Evolutionary conservation across 768 basidiomycete species (phyloP).

Genomic region (Boletus sensibilis): DNA sequence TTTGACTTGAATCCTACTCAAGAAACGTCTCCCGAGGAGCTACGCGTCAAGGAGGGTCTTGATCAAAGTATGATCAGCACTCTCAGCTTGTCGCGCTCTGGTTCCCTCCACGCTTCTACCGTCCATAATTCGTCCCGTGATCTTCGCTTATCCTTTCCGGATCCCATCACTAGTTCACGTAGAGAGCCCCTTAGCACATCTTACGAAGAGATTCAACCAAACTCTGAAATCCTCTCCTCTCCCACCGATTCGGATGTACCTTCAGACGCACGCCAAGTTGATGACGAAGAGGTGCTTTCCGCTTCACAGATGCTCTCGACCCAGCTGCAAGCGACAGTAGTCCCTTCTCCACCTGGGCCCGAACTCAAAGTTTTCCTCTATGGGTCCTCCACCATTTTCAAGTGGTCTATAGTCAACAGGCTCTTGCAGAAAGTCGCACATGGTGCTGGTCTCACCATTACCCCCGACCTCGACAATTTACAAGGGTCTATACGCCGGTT

Average conservation of each 20-base stretch:
- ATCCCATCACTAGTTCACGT: slow-evolving; percentile 72
- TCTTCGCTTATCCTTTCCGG: slow-evolving; percentile 79
- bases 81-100: slow-evolving; percentile 69
- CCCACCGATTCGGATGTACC: slow-evolving; percentile 17
- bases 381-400: slow-evolving; percentile 55
- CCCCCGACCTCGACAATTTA: slow-evolving; percentile 20
- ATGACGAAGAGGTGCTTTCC: slow-evolving; percentile 36
- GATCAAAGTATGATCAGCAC: slow-evolving; percentile 85
- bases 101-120: slow-evolving; percentile 53
- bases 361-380: slow-evolving; percentile 68
- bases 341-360: slow-evolving; percentile 29
- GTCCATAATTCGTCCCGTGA: slow-evolving; percentile 66
- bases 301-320: slow-evolving; percentile 26
- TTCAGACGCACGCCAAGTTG: slow-evolving; percentile 15
- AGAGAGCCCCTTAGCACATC: slow-evolving; percentile 58
- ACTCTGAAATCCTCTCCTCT: slow-evolving; percentile 34
- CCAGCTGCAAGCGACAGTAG: slow-evolving; percentile 29
- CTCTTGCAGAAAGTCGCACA: slow-evolving; percentile 55
- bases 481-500: slow-evolving; percentile 26
- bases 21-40: slow-evolving; percentile 54
- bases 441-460: slow-evolving; percentile 34
- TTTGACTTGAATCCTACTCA: slow-evolving; percentile 28
- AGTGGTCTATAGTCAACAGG: slow-evolving; percentile 60
- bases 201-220: slow-evolving; percentile 49
- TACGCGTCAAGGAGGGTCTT: slow-evolving; percentile 67